Percentiles rank a stretch among this genome's conserved stretches.
Evolutionary conservation across 2,329 filamentous ascomycete species (phyloP).

Genomic region (Talaromyces pinophilus): DNA sequence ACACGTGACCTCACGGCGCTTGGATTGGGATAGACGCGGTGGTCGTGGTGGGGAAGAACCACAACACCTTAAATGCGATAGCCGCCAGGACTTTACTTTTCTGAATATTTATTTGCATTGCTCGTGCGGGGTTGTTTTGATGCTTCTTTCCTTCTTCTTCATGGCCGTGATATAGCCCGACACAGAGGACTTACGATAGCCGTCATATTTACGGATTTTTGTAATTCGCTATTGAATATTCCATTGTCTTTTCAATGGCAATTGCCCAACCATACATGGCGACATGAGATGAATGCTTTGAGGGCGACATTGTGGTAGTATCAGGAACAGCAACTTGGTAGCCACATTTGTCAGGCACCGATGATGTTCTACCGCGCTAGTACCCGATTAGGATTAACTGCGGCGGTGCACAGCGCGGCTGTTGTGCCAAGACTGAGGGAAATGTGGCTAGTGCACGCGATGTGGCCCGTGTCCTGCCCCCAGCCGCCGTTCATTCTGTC

Average conservation of each 20-base stretch:
- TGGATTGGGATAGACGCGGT: constrained; percentile 16
- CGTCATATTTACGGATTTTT: neutral
- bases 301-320: neutral
- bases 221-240: neutral
- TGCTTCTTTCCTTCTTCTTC: neutral
- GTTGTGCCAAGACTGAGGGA: neutral
- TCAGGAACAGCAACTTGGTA: constrained; percentile 2
- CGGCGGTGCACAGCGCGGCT: constrained; percentile 13
- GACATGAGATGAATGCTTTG: neutral
- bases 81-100: neutral
- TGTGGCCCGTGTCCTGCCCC: constrained; percentile 12
- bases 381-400: neutral
- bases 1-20: constrained; percentile 8
- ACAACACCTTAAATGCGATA: neutral
- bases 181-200: too few species aligned
- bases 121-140: constrained; percentile 2
- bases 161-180: neutral
- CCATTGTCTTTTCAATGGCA: neutral
- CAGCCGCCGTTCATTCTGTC: constrained; percentile 9
- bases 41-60: constrained; percentile 12
- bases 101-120: neutral
- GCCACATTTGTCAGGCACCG: constrained; percentile 11
- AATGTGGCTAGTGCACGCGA: constrained; percentile 15
- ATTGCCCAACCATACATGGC: neutral
- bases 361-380: neutral